A percentile compares a stretch with the other conserved stretches of the same genome.
phyloP scores from a whole-genome alignment of 352 stramenopile genomes.

The Phytophthora idaei region DNA sequence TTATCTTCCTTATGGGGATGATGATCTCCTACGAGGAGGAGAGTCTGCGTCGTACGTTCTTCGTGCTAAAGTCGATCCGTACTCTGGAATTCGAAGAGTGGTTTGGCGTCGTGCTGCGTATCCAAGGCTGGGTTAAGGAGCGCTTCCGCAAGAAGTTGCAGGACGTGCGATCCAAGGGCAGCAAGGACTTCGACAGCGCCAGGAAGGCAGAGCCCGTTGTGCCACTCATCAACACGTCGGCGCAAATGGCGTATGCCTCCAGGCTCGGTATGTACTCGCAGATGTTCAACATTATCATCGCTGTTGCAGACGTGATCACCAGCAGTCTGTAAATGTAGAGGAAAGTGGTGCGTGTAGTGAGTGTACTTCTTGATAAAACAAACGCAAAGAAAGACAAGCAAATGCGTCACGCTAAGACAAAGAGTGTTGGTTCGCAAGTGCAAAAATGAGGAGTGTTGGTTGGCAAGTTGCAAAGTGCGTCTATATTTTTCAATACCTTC shows the following conservation, averaged over 20 bases:
- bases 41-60: conserved; percentile 75
- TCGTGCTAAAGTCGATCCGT: conserved; percentile 83
- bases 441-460: neutral
- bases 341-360: conserved; percentile 13
- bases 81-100: conserved; percentile 84
- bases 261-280: conserved; percentile 84
- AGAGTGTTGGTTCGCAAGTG: neutral
- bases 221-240: conserved; percentile 71
- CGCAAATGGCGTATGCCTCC: conserved; percentile 75
- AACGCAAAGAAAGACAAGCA: conserved; percentile 12
- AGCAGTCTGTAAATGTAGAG: conserved; percentile 35
- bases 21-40: conserved; percentile 89
- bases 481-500: neutral
- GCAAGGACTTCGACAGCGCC: conserved; percentile 39
- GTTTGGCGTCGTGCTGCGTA: conserved; percentile 75
- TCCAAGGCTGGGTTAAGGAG: conserved; percentile 78
- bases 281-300: conserved; percentile 81
- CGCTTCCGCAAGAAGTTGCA: conserved; percentile 62
- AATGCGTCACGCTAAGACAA: neutral
- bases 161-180: conserved; percentile 59
- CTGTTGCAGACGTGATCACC: conserved; percentile 71
- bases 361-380: conserved; percentile 14
- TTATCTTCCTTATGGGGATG: conserved; percentile 80
- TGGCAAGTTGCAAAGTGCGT: neutral
- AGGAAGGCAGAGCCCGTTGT: conserved; percentile 14